Base-by-base conservation (phyloP, 768 basidiomycete species). In the Boletus barrowsii region DNA sequence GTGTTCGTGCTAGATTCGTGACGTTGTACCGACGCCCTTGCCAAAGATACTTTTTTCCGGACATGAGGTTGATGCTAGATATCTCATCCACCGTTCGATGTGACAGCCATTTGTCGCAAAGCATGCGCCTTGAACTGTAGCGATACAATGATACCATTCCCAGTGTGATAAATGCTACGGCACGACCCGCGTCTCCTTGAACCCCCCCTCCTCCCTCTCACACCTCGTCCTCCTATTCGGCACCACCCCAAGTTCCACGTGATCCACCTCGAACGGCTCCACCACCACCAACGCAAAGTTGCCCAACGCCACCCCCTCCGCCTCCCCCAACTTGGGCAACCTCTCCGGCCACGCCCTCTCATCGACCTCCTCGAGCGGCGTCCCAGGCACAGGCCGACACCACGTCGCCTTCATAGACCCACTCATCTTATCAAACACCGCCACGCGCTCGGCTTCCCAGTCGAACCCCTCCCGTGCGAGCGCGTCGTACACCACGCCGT, bases 281-380 rank as follows among this genome's bases (percentile, higher is more conserved):
- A 93, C 72, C 11, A 90, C 66, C 40, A 93, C 60, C 63, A 93
- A 66, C 17, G 87, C 83, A 60, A 91, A 93, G 62, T 89, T 88
- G 10, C 68, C 59, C 55, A 87, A 67, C 32, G 90, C 87, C 35
- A 47, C 65, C 49, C 81, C 76, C 67, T 75, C 43, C 74, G 72
- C 74, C 39, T 79, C 76, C 1, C 65, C 75, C 5, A 77, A 75
- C 60, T 77, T 79, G 20, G 81, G 79, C 26, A 90, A 60, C 49
- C 57, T 71, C 57, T 62, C 64, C 10, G 87, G 88, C 87, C 89
- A 89, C 58, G 71, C 73, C 57, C 80, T 78, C 40, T 79, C 76
- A 5, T 77, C 80, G 24, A 78, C 78, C 13, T 65, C 78, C 13
- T 64, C 49, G 40, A 90, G 63, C 13, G 63, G 70, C 5, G 73